Percentiles rank a stretch among this genome's conserved stretches.
Evolutionary conservation across 768 basidiomycete genomes (phyloP).

Genomic region (Lanmaoa rubissima): DNA sequence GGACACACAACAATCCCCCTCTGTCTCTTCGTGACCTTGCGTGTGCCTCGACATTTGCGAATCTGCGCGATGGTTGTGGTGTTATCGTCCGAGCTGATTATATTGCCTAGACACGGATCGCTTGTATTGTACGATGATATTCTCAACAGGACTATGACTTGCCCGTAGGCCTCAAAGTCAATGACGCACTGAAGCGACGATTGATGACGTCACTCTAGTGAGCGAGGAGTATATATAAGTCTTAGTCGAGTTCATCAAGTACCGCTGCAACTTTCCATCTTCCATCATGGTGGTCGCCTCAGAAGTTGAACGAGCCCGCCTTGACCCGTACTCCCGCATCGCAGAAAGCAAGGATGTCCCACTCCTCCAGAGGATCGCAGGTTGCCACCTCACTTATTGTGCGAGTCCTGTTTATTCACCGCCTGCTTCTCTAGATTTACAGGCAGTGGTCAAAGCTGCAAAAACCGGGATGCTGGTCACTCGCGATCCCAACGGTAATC

Average conservation of each 20-base stretch:
- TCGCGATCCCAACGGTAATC: conserved; percentile 57
- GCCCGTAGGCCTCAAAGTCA: neutral
- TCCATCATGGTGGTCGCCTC: conserved; percentile 17
- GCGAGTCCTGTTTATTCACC: neutral
- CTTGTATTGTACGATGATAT: conserved; percentile 11
- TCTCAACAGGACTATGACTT: conserved; percentile 2
- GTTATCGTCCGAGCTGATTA: conserved; percentile 4
- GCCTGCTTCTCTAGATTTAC: conserved; percentile 45
- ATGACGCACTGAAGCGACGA: neutral
- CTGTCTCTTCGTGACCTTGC: conserved; percentile 11
- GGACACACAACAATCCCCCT: conserved; percentile 21
- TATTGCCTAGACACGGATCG: conserved; percentile 8
- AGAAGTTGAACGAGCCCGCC: conserved; percentile 32
- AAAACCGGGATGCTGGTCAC: conserved; percentile 79
- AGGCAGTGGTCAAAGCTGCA: conserved; percentile 59
- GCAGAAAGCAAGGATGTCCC: conserved; percentile 58
- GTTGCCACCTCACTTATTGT: conserved; percentile 27
- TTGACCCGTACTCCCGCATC: conserved; percentile 73
- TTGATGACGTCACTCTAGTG: conserved; percentile 18
- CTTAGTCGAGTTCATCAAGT: neutral
- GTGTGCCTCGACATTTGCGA: neutral
- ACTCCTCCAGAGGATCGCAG: conserved; percentile 64
- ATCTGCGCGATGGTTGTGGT: neutral
- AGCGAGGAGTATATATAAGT: conserved; percentile 9
- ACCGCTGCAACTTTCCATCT: neutral